These are phyloP conservation scores for Metschnikowia kofuensis DNA, from an alignment of 805 yeast genomes.

Conservation along the genomic window DNA sequence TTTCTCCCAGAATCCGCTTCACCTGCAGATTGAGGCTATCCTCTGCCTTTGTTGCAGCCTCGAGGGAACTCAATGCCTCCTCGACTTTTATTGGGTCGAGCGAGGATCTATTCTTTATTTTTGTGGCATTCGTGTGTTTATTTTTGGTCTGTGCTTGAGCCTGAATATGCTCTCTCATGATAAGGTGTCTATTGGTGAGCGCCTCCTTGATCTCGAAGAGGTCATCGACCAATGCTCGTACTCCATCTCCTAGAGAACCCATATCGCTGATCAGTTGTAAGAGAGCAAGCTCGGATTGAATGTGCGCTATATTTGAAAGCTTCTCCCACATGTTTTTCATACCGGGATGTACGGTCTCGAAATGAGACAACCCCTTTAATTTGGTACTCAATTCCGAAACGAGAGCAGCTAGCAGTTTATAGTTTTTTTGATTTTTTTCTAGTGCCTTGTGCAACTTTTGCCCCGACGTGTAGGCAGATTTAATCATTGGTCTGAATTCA, in stretches of 20 bases:
- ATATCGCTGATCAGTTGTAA: constrained; percentile 67
- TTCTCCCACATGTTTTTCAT: constrained; percentile 78
- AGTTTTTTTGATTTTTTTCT: constrained; percentile 56
- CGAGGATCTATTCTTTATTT: constrained; percentile 66
- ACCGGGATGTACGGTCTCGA: constrained; percentile 56
- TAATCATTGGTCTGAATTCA: constrained; percentile 82
- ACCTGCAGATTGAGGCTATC: constrained; percentile 74
- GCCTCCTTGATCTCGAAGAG: constrained; percentile 90
- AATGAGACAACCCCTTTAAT: constrained; percentile 36
- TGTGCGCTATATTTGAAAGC: constrained; percentile 62
- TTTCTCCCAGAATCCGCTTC: constrained; percentile 78
- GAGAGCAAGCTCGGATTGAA: constrained; percentile 74
- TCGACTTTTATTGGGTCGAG: constrained; percentile 87
- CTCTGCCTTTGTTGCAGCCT: constrained; percentile 73
- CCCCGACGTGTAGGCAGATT: constrained; percentile 61
- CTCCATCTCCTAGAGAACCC: constrained; percentile 75
- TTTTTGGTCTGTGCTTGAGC: constrained; percentile 73
- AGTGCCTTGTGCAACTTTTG: constrained; percentile 50
- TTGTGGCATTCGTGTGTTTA: constrained; percentile 68
- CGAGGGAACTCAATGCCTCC: constrained; percentile 78
- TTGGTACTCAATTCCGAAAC: constrained; percentile 47
- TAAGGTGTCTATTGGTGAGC: constrained; percentile 83
- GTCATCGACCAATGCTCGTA: constrained; percentile 63
- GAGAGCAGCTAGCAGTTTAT: constrained; percentile 49
- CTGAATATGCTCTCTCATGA: constrained; percentile 83